These are phyloP conservation scores for Phycomyces blakesleeanus DNA, from an alignment of 192 early-diverging fungal species.

Conservation along the genomic window DNA sequence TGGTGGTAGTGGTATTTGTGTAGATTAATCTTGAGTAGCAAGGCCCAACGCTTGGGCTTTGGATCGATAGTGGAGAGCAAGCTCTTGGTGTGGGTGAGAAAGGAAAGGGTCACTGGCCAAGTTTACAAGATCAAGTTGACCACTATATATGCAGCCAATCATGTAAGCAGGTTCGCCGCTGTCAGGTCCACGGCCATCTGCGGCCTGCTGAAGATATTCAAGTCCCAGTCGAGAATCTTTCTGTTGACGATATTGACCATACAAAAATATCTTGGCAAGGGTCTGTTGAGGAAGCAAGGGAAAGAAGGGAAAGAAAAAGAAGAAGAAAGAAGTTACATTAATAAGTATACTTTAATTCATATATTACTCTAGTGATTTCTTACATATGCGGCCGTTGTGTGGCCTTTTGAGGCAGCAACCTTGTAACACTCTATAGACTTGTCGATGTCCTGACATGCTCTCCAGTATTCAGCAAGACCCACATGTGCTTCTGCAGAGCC, in stretches of 20 bases:
- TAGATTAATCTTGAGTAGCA: conserved; percentile 14
- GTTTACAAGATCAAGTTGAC: conserved; percentile 51
- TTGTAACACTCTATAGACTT: conserved; percentile 20
- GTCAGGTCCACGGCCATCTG: conserved; percentile 43
- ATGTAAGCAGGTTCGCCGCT: conserved; percentile 78
- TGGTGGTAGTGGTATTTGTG: too few relatives aligned
- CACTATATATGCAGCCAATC: conserved; percentile 74
- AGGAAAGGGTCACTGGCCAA: conserved; percentile 30
- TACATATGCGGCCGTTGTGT: conserved; percentile 63
- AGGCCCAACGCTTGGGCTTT: conserved; percentile 74
- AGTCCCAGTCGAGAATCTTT: conserved; percentile 75
- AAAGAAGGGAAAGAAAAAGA: too few relatives aligned
- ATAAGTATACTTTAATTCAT: too few relatives aligned
- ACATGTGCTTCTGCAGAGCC: conserved; percentile 64
- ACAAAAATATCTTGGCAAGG: conserved; percentile 70
- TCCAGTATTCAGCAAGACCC: conserved; percentile 60
- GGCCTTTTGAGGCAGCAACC: conserved; percentile 66
- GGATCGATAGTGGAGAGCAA: conserved; percentile 65
- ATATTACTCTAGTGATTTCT: too few relatives aligned
- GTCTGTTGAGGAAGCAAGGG: conserved; percentile 43
- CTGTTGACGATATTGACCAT: conserved; percentile 69
- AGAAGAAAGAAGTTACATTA: too few relatives aligned
- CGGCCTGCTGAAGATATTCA: conserved; percentile 77
- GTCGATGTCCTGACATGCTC: conserved; percentile 15
- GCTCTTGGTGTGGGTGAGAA: conserved; percentile 58